Conservation (phyloP, 805 yeast genomes). For the Soucietia sequanensis region DNA sequence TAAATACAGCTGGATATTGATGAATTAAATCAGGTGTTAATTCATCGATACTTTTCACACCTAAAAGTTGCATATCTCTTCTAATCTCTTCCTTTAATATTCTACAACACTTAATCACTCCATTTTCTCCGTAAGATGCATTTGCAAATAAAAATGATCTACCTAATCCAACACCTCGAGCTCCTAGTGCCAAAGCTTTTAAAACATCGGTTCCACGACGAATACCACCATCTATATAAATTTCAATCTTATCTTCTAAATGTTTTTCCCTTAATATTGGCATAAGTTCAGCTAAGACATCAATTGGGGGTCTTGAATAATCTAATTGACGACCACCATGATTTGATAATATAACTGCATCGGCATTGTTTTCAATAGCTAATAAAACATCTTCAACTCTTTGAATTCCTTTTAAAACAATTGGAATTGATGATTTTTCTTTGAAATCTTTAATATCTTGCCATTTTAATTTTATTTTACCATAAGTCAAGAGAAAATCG, state of each 20-base stretch:
- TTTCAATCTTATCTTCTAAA: conserved; percentile 46
- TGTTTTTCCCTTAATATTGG: conserved; percentile 48
- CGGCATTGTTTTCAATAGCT: conserved; percentile 69
- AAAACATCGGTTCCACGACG: conserved; percentile 66
- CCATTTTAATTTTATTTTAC: conserved; percentile 28
- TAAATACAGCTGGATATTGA: conserved; percentile 19
- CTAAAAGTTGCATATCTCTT: conserved; percentile 79
- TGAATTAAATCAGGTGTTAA: conserved; percentile 38
- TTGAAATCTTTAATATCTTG: conserved; percentile 23
- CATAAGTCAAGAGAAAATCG: conserved; percentile 11
- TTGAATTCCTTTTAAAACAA: conserved; percentile 72
- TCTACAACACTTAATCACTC: conserved; percentile 58
- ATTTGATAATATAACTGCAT: conserved; percentile 78
- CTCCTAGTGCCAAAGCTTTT: conserved; percentile 68
- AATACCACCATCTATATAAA: conserved; percentile 68
- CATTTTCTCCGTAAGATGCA: conserved; percentile 60
- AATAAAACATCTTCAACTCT: conserved; percentile 71
- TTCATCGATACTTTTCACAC: conserved; percentile 60
- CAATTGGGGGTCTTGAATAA: conserved; percentile 74
- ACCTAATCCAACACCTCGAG: conserved; percentile 68
- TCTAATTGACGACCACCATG: conserved; percentile 92
- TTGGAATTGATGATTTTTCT: conserved; percentile 40
- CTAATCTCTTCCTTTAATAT: conserved; percentile 68
- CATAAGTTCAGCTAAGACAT: conserved; percentile 69
- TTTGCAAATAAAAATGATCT: conserved; percentile 66